A percentile compares a stretch with the other conserved stretches of the same genome.
phyloP scores from a whole-genome alignment of 148 eudicot species.

The Fallopia convolvulus region DNA sequence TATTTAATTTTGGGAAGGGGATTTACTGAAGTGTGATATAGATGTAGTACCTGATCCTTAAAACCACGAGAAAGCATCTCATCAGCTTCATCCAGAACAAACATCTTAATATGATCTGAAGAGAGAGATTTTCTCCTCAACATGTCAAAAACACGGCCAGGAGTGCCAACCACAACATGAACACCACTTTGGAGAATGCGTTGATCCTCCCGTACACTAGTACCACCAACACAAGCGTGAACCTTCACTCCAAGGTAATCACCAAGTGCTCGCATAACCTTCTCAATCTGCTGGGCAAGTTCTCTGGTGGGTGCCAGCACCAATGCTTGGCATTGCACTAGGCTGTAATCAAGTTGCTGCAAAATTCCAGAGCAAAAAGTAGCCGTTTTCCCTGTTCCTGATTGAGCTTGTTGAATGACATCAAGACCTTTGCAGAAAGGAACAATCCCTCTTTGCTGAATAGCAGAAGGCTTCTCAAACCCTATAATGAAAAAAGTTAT shows the following conservation, averaged over 20 bases:
- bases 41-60: constrained; percentile 14
- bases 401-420: constrained; percentile 59
- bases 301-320: constrained; percentile 59
- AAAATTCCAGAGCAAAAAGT: constrained; percentile 64
- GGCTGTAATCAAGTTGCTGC: constrained; percentile 41
- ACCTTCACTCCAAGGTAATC: constrained; percentile 20
- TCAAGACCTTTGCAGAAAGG: constrained; percentile 56
- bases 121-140: constrained; percentile 13
- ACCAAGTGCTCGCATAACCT: constrained; percentile 59
- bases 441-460: constrained; percentile 59
- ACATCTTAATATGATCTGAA: constrained; percentile 11
- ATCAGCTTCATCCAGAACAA: constrained; percentile 20
- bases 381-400: constrained; percentile 61
- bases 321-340: constrained; percentile 48
- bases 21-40: background rate
- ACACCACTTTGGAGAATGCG: constrained; percentile 19
- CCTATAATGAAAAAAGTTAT: constrained; percentile 20
- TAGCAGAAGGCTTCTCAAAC: constrained; percentile 63
- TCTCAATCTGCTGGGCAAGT: constrained; percentile 56
- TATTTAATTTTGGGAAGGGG: background rate
- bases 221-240: constrained; percentile 21
- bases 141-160: constrained; percentile 19
- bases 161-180: constrained; percentile 23
- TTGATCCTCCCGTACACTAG: constrained; percentile 20
- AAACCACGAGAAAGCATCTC: constrained; percentile 20